These are phyloP conservation scores for Piloderma croceum DNA, from an alignment of 768 basidiomycete species.

Conservation along the genomic window DNA sequence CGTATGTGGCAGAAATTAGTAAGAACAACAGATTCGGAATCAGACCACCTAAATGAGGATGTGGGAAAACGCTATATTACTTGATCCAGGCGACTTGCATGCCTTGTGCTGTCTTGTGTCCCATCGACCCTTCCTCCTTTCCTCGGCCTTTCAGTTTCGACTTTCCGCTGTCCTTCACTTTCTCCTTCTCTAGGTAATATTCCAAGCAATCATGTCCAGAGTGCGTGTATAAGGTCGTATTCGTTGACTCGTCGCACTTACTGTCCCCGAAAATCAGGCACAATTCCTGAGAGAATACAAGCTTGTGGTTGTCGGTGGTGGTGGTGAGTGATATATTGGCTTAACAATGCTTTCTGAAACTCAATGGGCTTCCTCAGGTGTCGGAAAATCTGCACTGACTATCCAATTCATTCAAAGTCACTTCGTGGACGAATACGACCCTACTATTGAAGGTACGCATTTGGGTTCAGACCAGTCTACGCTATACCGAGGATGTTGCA, in stretches of 20 bases:
- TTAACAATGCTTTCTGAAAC: constrained; percentile 1
- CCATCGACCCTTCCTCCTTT: too few species aligned
- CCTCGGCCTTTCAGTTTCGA: too few species aligned
- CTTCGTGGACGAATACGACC: constrained; percentile 91
- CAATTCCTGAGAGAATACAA: constrained; percentile 96
- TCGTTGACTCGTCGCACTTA: not conserved
- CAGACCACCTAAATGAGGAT: too few species aligned
- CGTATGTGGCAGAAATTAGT: too few species aligned
- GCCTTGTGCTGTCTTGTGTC: too few species aligned
- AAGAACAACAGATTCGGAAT: too few species aligned
- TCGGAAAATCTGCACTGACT: constrained; percentile 87
- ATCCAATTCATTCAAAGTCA: constrained; percentile 98
- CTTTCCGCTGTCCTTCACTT: too few species aligned
- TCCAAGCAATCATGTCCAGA: constrained; percentile 24
- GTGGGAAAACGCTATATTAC: too few species aligned
- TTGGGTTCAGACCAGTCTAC: not conserved
- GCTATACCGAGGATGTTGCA: not conserved
- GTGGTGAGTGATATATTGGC: constrained; percentile 67
- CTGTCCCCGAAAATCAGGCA: too few species aligned
- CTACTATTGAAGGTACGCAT: constrained; percentile 82
- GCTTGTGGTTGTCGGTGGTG: constrained; percentile 96
- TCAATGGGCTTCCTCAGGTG: constrained; percentile 30
- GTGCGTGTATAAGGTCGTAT: constrained; percentile 8
- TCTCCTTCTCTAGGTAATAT: not conserved
- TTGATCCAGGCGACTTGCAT: too few species aligned